These are phyloP conservation scores for Pseudopithomyces chartarum DNA, from an alignment of 2,329 filamentous ascomycete genomes.

Conservation along the genomic window DNA sequence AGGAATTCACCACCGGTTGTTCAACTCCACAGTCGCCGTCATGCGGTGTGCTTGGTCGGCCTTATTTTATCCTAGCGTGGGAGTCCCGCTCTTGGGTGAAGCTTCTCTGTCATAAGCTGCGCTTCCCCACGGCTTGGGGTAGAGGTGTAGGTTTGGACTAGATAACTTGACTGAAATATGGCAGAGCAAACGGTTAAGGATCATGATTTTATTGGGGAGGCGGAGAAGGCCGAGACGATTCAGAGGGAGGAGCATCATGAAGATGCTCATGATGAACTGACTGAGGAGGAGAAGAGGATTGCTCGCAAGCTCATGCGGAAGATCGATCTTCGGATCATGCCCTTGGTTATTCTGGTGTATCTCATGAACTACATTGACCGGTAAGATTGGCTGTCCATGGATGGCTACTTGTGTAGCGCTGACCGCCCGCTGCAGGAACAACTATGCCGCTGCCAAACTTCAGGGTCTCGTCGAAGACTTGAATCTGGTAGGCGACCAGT, in stretches of 20 bases:
- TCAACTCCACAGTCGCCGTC: slow-evolving; percentile 1
- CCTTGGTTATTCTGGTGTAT: slow-evolving; percentile 25
- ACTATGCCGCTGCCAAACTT: slow-evolving; percentile 24
- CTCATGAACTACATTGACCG: slow-evolving; percentile 28
- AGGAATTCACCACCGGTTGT: not conserved
- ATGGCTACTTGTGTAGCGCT: not conserved
- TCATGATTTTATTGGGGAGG: slow-evolving; percentile 13
- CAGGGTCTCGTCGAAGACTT: slow-evolving; percentile 23
- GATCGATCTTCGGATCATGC: slow-evolving; percentile 25
- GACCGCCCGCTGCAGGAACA: slow-evolving; percentile 18
- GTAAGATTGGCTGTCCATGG: not conserved
- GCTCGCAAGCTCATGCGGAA: slow-evolving; percentile 21
- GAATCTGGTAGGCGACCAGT: slow-evolving; percentile 20
- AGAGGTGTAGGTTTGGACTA: too few relatives aligned
- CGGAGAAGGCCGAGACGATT: slow-evolving; percentile 17
- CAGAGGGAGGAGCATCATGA: slow-evolving; percentile 19
- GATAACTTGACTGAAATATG: slow-evolving; percentile 6
- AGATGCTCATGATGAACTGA: slow-evolving; percentile 19
- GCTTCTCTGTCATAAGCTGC: not conserved
- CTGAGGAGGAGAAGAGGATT: slow-evolving; percentile 24
- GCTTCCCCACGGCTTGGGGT: not conserved
- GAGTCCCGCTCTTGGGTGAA: not conserved
- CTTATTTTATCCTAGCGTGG: slow-evolving; percentile 2
- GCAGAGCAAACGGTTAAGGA: slow-evolving; percentile 9
- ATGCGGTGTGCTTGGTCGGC: slow-evolving; percentile 1